Evolutionary conservation across 2,329 filamentous ascomycete species (phyloP).

Genomic region (Harringtonia aguacate): DNA sequence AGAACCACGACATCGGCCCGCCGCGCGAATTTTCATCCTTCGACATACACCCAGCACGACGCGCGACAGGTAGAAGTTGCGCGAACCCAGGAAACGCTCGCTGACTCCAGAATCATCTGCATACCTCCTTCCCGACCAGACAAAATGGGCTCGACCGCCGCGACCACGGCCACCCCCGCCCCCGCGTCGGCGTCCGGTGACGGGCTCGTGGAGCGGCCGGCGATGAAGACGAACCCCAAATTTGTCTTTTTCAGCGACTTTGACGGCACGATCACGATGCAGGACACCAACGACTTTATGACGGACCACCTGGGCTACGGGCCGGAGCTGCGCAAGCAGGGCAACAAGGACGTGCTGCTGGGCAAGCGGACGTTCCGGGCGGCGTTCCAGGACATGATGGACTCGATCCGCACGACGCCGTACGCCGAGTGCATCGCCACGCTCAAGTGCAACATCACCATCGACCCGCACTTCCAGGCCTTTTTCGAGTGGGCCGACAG

Average conservation of each 20-base stretch:
- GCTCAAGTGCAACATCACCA: constrained; percentile 70
- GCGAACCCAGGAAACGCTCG: too few relatives aligned
- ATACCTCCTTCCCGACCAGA: too few relatives aligned
- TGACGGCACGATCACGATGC: constrained; percentile 83
- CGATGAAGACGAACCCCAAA: constrained; percentile 60
- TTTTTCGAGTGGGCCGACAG: constrained; percentile 76
- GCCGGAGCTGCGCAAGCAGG: constrained; percentile 53
- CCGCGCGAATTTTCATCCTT: too few relatives aligned
- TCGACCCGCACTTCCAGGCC: constrained; percentile 79
- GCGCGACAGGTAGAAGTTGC: too few relatives aligned
- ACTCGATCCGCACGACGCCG: constrained; percentile 62
- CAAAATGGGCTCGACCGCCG: too few relatives aligned
- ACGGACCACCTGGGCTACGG: constrained; percentile 92
- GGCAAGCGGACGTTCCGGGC: constrained; percentile 67
- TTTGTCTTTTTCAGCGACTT: constrained; percentile 99
- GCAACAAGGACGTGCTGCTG: constrained; percentile 68
- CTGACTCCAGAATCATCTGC: too few relatives aligned
- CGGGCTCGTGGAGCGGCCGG: constrained; percentile 39
- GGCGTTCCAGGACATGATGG: constrained; percentile 84
- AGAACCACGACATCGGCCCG: too few relatives aligned
- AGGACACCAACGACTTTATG: constrained; percentile 58
- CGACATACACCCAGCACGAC: too few relatives aligned
- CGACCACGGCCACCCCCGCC: too few relatives aligned
- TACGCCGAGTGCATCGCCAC: constrained; percentile 73
- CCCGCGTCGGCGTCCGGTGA: too few relatives aligned